Evolutionary conservation across 768 basidiomycete species (phyloP), one percentile per base, ranked within the genome.

Genomic region (Hygrophorus russula): DNA sequence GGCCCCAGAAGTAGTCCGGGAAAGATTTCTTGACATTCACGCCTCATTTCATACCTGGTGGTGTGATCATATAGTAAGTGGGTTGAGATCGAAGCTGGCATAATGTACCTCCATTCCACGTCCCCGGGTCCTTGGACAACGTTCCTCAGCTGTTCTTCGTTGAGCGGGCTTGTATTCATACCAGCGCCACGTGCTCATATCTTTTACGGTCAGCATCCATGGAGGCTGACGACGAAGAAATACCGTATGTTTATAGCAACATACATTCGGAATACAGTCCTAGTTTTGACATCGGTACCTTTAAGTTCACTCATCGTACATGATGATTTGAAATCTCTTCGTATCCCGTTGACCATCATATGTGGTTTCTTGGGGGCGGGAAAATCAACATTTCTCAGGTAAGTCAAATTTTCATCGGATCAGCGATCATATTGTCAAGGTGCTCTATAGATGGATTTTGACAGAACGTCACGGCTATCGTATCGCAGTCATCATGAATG

Each of bases 401-500:
- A 51, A 43, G 75, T 59, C 44, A 17, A 13, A 13, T 3, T 2
- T 13, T 27, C 33, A 39, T 46, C n/a, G 13, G 28, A n/a, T 33
- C 32, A 11, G 14, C 34, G 6, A 33, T 11, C 17, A 12, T 38
- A 36, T n/a, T 46, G 24, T 14, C 13, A 30, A 29, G 10, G 17
- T n/a, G 8, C 14, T 32, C 28, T 39, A 12, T 49, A 86, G 82
- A 52, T 81, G 92, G 27, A 93, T 98, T 53, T 66, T 98, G 48
- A 94, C 87, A 10, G 90, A 91, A 56, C 71, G 80, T 31, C 94
- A 98, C 72, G 93, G 94, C 2, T 91, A 92, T 56, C 78, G 86
- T 30, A 96, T 99, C 44, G 94, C 94, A 4, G 94, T 99, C 15
- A 96, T 94, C 49, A 92, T 96, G 89, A 96, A 94, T 56, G 91